These are phyloP conservation scores for Chloropicon primus DNA, from an alignment of 139 green algal species.

Conservation along the genomic window DNA sequence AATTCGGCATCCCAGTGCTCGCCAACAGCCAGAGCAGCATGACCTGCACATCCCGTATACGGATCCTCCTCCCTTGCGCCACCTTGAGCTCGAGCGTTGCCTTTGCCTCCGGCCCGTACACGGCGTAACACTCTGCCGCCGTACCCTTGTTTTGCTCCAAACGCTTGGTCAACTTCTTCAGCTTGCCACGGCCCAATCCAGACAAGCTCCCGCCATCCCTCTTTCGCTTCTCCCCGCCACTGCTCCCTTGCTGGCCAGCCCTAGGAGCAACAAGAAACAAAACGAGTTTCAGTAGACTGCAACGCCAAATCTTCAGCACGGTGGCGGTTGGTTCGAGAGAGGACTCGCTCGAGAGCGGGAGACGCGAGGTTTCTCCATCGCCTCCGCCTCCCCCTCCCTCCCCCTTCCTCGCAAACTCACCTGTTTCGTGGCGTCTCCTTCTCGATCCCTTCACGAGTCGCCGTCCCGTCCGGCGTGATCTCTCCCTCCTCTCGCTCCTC, in stretches of 20 bases:
- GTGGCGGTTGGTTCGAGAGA: too few relatives aligned
- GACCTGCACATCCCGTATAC: not conserved
- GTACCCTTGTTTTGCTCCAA: not conserved
- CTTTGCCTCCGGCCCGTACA: not conserved
- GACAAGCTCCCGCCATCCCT: too few relatives aligned
- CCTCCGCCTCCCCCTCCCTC: too few relatives aligned
- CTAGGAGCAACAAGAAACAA: too few relatives aligned
- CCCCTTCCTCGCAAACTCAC: too few relatives aligned
- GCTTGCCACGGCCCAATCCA: not conserved
- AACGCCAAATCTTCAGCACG: too few relatives aligned
- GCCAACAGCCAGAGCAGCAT: constrained; percentile 47
- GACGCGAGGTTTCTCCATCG: too few relatives aligned
- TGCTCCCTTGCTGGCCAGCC: too few relatives aligned
- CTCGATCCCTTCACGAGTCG: not conserved
- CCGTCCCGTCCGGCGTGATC: not conserved
- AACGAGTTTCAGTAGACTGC: too few relatives aligned
- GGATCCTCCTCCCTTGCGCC: not conserved
- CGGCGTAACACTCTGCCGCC: not conserved
- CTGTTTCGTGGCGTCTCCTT: not conserved
- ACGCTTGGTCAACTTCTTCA: not conserved
- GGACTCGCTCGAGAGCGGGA: too few relatives aligned
- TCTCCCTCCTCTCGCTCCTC: not conserved
- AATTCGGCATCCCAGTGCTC: constrained; percentile 27
- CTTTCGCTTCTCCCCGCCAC: too few relatives aligned
- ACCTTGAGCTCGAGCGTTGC: not conserved